Evolutionary conservation across 305 asterid genomes (phyloP).

Genomic region (Euphrasia arctica): DNA sequence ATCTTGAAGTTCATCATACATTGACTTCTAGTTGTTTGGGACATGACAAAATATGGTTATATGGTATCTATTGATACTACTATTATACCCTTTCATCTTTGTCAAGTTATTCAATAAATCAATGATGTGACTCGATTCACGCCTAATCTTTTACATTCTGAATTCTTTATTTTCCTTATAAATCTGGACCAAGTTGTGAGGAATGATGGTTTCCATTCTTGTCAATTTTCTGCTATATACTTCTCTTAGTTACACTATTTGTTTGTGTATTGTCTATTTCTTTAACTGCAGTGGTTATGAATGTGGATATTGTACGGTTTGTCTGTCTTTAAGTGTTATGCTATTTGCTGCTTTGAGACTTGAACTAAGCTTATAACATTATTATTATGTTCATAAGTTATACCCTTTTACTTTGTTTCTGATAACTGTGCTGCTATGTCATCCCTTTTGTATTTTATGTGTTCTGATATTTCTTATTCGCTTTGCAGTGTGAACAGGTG

Average conservation of each 20-base stretch:
- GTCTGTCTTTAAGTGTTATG: background rate
- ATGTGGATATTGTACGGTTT: background rate
- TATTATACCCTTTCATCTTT: background rate
- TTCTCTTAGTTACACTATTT: background rate
- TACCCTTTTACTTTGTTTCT: slow-evolving; percentile 2
- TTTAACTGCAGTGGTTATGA: background rate
- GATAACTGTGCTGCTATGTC: background rate
- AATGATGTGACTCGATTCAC: background rate
- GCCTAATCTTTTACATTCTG: background rate
- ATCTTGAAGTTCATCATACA: background rate
- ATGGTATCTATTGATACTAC: background rate
- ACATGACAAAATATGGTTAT: background rate
- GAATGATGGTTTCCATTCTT: background rate
- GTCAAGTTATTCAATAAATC: background rate
- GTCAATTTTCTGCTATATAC: background rate
- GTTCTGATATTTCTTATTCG: slow-evolving; percentile 8
- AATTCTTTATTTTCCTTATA: background rate
- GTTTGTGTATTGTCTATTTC: background rate
- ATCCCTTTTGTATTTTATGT: slow-evolving; percentile 2
- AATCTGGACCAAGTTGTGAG: background rate
- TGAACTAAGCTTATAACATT: slow-evolving; percentile 15
- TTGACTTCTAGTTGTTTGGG: background rate
- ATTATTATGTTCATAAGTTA: background rate
- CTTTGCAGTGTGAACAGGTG: slow-evolving; percentile 87
- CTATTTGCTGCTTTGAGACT: slow-evolving; percentile 7